phyloP scores from a whole-genome alignment of 495 filamentous ascomycete genomes.

The Penicillium nucicola region DNA sequence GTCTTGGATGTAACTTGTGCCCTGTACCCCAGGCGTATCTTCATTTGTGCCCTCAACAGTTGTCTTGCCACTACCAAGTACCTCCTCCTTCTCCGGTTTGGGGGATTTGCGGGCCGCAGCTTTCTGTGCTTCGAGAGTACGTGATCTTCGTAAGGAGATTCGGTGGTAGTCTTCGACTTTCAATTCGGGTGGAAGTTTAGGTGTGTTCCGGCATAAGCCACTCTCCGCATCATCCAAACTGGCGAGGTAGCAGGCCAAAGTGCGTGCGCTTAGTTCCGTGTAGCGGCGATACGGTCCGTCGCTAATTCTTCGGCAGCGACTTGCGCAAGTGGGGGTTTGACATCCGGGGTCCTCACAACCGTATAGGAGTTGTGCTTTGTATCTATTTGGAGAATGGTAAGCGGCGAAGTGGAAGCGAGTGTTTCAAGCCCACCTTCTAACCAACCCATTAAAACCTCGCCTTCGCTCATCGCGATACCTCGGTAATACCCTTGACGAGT shows the following conservation, averaged over 20 bases:
- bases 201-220: conserved; percentile 63
- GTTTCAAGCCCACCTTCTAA: conserved; percentile 42
- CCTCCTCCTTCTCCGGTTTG: background rate
- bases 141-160: conserved; percentile 29
- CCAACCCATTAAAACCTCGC: conserved; percentile 50
- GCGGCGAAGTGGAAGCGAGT: background rate
- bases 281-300: conserved; percentile 71
- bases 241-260: conserved; percentile 74
- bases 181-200: conserved; percentile 32
- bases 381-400: conserved; percentile 45
- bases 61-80: background rate
- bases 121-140: conserved; percentile 18
- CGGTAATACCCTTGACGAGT: conserved; percentile 43
- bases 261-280: conserved; percentile 66
- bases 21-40: background rate
- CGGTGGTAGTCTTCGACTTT: conserved; percentile 23
- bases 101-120: background rate
- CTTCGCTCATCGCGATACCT: conserved; percentile 50
- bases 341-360: conserved; percentile 73
- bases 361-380: conserved; percentile 76
- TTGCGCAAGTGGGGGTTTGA: conserved; percentile 76
- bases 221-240: conserved; percentile 73
- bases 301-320: conserved; percentile 62
- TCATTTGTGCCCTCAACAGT: too few species aligned
- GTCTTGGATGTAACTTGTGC: conserved; percentile 13